Percentiles rank a stretch among this genome's conserved stretches.
These are phyloP conservation scores for Fusarium luffae DNA, from an alignment of 2,329 filamentous ascomycete species.

Conservation along the genomic window DNA sequence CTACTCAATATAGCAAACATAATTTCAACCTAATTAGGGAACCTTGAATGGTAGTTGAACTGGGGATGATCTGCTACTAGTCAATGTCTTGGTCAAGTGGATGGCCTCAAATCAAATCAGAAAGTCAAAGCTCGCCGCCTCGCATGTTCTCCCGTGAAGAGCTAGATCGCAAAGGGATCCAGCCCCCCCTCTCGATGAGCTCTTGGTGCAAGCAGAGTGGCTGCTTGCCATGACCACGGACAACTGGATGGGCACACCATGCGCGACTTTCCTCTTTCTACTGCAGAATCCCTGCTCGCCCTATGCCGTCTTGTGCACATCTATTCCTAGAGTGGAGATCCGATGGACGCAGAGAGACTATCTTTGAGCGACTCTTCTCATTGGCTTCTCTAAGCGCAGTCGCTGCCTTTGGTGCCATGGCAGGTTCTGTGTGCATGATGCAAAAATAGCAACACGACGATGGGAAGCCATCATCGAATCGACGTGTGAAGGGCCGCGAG, in stretches of 20 bases:
- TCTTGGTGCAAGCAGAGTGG: slow-evolving; percentile 41
- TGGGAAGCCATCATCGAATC: slow-evolving; percentile 45
- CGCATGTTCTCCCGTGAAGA: slow-evolving; percentile 35
- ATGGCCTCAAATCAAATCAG: slow-evolving; percentile 41
- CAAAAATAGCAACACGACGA: slow-evolving; percentile 54
- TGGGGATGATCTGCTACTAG: slow-evolving; percentile 18
- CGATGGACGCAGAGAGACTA: slow-evolving; percentile 40
- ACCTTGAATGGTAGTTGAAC: slow-evolving; percentile 18
- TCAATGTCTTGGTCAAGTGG: slow-evolving; percentile 26
- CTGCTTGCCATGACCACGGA: slow-evolving; percentile 39
- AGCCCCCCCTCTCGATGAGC: slow-evolving; percentile 34
- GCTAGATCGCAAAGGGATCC: slow-evolving; percentile 40
- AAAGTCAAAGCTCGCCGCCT: slow-evolving; percentile 39
- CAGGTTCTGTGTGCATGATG: slow-evolving; percentile 45
- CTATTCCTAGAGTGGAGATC: slow-evolving; percentile 47
- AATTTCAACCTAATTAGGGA: slow-evolving; percentile 27
- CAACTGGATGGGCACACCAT: slow-evolving; percentile 45
- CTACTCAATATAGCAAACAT: background rate
- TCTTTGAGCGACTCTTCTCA: slow-evolving; percentile 49
- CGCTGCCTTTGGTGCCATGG: slow-evolving; percentile 46
- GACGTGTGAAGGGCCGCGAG: slow-evolving; percentile 51
- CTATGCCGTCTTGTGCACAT: slow-evolving; percentile 45
- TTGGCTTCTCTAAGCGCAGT: slow-evolving; percentile 63
- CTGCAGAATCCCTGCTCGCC: slow-evolving; percentile 30
- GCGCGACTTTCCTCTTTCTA: slow-evolving; percentile 48